These are phyloP conservation scores for Kernera saxatilis DNA, from an alignment of 345 rosid genomes.

Conservation along the genomic window DNA sequence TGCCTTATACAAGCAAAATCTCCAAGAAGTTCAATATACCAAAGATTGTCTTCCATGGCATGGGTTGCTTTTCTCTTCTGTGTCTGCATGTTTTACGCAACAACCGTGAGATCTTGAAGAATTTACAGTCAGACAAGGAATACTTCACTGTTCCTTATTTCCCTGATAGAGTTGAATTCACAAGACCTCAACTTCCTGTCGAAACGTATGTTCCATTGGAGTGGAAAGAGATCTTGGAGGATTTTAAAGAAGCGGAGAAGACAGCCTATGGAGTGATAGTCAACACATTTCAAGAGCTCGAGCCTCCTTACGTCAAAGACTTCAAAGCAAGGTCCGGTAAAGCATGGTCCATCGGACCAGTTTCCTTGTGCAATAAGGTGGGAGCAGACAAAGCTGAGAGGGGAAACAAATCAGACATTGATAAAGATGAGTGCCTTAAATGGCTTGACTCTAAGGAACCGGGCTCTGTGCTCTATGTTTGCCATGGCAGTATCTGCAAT, in stretches of 20 bases:
- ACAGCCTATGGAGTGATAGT: conserved; percentile 33
- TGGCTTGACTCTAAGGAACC: conserved; percentile 6
- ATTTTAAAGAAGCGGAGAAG: conserved; percentile 2
- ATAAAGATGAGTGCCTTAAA: not conserved
- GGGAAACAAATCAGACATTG: conserved; percentile 8
- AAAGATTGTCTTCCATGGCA: conserved; percentile 49
- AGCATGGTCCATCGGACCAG: conserved; percentile 19
- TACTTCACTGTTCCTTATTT: conserved; percentile 34
- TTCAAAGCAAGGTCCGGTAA: conserved; percentile 26
- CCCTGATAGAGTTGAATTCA: conserved; percentile 36
- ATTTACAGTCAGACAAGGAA: not conserved
- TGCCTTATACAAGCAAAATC: conserved; percentile 32
- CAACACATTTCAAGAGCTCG: conserved; percentile 40
- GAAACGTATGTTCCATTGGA: not conserved
- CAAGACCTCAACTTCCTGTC: not conserved
- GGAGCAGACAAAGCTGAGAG: conserved; percentile 34
- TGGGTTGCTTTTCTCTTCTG: conserved; percentile 31
- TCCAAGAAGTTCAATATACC: conserved; percentile 41
- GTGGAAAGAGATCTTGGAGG: conserved; percentile 7
- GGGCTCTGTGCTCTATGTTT: not conserved
- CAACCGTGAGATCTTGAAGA: conserved; percentile 11
- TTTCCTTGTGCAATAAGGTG: conserved; percentile 31
- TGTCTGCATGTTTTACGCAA: not conserved
- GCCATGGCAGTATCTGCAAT: conserved; percentile 17
- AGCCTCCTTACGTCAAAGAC: conserved; percentile 26